Conservation (phyloP, 2,329 filamentous ascomycete species). For the Trichoderma cornu-damae region DNA sequence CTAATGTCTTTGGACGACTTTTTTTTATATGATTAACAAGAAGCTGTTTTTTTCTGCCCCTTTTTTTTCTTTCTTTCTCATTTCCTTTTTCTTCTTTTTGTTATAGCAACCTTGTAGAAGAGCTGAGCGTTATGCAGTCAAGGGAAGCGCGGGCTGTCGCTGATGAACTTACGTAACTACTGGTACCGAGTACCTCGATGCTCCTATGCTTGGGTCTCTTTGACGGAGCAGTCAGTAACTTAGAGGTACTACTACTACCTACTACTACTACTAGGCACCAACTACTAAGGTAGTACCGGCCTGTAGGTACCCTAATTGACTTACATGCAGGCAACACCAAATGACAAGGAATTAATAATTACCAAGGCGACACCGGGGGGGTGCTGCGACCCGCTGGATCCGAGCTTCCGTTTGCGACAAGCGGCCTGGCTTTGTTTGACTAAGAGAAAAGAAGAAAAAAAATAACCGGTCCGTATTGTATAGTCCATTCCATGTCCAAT, state of each 20-base stretch:
- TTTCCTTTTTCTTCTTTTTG: background rate
- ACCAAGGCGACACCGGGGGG: too few relatives aligned
- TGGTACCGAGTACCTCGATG: too few relatives aligned
- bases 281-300: too few relatives aligned
- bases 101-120: background rate
- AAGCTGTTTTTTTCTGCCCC: background rate
- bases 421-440: background rate
- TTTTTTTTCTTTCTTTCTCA: background rate
- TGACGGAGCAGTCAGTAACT: too few relatives aligned
- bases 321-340: background rate
- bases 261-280: too few relatives aligned
- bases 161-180: too few relatives aligned
- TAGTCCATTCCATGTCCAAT: too few relatives aligned
- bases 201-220: too few relatives aligned
- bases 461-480: background rate
- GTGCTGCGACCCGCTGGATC: background rate
- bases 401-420: conserved; percentile 15
- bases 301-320: too few relatives aligned
- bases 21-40: conserved; percentile 2
- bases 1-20: conserved; percentile 20
- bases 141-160: background rate
- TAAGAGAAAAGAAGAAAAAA: conserved; percentile 14
- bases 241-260: too few relatives aligned
- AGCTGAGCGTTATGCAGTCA: background rate
- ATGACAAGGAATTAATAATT: too few relatives aligned